Evolutionary conservation across 805 yeast species (phyloP), one percentile per base, ranked within the genome.

Genomic region (Candida ficus): DNA sequence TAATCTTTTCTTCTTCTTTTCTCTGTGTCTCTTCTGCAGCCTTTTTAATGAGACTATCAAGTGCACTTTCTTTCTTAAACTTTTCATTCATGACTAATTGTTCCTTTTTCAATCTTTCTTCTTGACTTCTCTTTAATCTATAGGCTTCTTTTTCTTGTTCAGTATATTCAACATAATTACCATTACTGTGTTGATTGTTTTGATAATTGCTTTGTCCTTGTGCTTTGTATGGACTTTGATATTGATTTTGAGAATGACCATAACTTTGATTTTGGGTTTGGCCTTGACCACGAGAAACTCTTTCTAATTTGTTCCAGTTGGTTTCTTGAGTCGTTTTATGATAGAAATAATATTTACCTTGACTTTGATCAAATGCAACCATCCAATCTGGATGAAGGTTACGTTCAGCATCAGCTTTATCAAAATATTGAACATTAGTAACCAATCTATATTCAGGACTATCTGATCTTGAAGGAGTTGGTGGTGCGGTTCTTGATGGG

Each of bases 301-400:
- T 37, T 22, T 23, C 35, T 1, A 91, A 91, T 38, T 61, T 65
- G 7, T 75, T 80, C 90, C 91, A 82, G 37, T 70, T 70, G 2
- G 82, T 71, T 18, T 62, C 49, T 27, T 68, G 67, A 20, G 65
- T 59, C 7, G 54, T 64, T 33, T 20, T 25, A 29, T 76, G 62
- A 57, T 80, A 75, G 60, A 67, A 82, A 58, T 75, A 84, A 1
- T 18, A 35, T 17, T 60, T 60, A 12, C 73, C 71, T 23, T 60
- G 63, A 5, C 67, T 62, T 44, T 75, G 79, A 19, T 58, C 58
- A 0, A 83, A 78, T 49, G 71, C 66, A 37, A 73, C 77, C 8
- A n/a, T 13, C 43, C 45, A 42, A n/a, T 35, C 43, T 19, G 36
- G 36, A 35, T 27, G 38, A 16, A 38, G 19, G 18, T 34, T 35